Base-by-base conservation (phyloP, 1,284 basidiomycete genomes). In the Leccinum griseonigrum region DNA sequence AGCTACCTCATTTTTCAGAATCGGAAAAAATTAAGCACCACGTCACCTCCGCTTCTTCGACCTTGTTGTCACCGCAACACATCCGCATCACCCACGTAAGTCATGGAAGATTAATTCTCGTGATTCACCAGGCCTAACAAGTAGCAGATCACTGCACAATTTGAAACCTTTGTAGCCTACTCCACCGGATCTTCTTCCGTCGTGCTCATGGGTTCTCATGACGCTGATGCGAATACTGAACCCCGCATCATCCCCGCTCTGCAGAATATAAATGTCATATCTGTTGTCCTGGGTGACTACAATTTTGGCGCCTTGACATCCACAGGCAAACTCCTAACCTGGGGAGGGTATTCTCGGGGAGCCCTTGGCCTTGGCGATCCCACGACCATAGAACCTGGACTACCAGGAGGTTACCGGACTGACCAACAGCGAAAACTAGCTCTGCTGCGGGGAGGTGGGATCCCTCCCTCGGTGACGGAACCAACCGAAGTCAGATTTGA, bases 261-360 rank as follows among this genome's bases (percentile, higher is more conserved):
- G 22, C 92, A 95, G 68, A 82, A 89, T 67, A 83, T 79, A 63
- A 79, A 81, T 46, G 83, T 96, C 60, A 94, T 96, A 64, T 92
- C 92, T 60, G 87, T 95, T 60, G 87, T 89, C 9, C 81, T 94
- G 54, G 95, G 95, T 4, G 94, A 97, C 75, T 96, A 95, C 74
- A 95, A 97, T 77, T 88, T 81, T 68, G 91, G 88, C 29, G 94
- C 95, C 0, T 79, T 97, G 64, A 95, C 93, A 1, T 80, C 84
- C 48, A 75, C 81, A 29, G 95, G 95, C 13, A 84, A 88, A 66
- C 79, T 97, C 28, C 78, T 90, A 48, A 91, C 93, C 6, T 98
- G 95, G 94, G 95, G 95, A 14, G 69, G 77, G 48, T 93, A 88
- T 73, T 88, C 86, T 22, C 74, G 78, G 34, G 94, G 95, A 26